phyloP scores from a whole-genome alignment of 441 rosid species.

The Cnidoscolus chayamansa region DNA sequence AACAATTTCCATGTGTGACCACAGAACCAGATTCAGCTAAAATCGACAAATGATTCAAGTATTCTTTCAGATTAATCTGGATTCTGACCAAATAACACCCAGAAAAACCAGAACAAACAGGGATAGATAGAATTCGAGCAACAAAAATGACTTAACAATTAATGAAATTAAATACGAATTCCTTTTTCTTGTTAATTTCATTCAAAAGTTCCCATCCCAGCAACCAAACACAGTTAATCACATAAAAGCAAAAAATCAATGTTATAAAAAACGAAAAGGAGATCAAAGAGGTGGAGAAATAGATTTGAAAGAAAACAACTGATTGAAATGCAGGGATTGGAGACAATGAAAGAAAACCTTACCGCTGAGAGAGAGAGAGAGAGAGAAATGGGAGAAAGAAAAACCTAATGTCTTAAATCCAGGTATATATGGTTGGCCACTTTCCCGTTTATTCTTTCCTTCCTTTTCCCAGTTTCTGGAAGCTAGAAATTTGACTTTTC shows the following conservation, averaged over 20 bases:
- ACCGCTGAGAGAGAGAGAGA: slow-evolving; percentile 19
- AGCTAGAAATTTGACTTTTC: background rate
- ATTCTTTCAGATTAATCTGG: too few relatives aligned
- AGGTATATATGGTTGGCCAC: background rate
- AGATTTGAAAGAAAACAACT: slow-evolving; percentile 1
- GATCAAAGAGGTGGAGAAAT: background rate
- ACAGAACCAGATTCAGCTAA: too few relatives aligned
- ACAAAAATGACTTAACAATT: background rate
- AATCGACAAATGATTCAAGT: background rate
- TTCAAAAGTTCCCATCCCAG: background rate
- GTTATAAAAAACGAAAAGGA: background rate
- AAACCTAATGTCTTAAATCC: slow-evolving; percentile 11
- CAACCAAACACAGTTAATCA: background rate
- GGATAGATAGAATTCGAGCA: background rate
- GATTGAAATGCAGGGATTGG: slow-evolving; percentile 8
- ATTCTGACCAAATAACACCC: background rate
- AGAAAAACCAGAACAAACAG: background rate
- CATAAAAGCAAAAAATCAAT: background rate
- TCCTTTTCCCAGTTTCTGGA: slow-evolving; percentile 13
- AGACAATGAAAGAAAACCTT: slow-evolving; percentile 3
- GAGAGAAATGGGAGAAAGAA: background rate
- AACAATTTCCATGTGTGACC: too few relatives aligned
- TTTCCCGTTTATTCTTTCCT: background rate
- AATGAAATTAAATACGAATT: background rate
- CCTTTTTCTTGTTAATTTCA: background rate